Percentiles rank a stretch among this genome's conserved stretches.
Conservation (phyloP, 805 yeast species). For the Candida alai region DNA sequence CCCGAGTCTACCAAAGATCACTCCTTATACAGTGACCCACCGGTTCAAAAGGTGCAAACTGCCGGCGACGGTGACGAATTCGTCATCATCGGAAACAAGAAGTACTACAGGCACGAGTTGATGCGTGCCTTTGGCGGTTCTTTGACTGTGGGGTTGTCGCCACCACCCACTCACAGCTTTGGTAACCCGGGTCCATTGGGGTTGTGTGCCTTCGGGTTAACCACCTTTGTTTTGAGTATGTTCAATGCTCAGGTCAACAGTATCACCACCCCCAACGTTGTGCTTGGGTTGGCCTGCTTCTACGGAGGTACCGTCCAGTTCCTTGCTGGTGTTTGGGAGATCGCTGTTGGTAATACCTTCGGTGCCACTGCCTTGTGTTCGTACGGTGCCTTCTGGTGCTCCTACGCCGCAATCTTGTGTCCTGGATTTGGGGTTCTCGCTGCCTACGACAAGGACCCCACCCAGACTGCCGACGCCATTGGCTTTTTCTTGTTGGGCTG, state of each 20-base stretch:
- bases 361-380: slow-evolving; percentile 66
- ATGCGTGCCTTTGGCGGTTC: slow-evolving; percentile 39
- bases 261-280: slow-evolving; percentile 47
- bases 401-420: slow-evolving; percentile 28
- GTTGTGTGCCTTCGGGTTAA: slow-evolving; percentile 57
- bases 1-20: slow-evolving; percentile 15
- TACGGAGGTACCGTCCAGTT: slow-evolving; percentile 64
- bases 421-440: slow-evolving; percentile 29
- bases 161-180: slow-evolving; percentile 50
- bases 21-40: slow-evolving; percentile 8
- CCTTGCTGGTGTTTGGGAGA: slow-evolving; percentile 67
- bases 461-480: slow-evolving; percentile 25
- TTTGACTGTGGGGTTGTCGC: slow-evolving; percentile 32
- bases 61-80: slow-evolving; percentile 35
- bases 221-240: slow-evolving; percentile 60
- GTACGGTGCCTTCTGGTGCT: slow-evolving; percentile 41
- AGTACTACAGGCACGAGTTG: slow-evolving; percentile 35
- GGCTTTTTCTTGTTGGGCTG: slow-evolving; percentile 37
- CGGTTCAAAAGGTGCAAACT: slow-evolving; percentile 23
- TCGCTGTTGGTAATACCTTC: slow-evolving; percentile 61
- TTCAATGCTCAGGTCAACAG: slow-evolving; percentile 57
- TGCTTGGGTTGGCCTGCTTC: slow-evolving; percentile 56
- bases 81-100: slow-evolving; percentile 30
- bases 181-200: slow-evolving; percentile 72
- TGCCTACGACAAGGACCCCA: slow-evolving; percentile 25